A percentile compares a stretch with the other conserved stretches of the same genome.
These are phyloP conservation scores for Scedosporium apiospermum DNA, from an alignment of 2,329 filamentous ascomycete species.

Conservation along the genomic window DNA sequence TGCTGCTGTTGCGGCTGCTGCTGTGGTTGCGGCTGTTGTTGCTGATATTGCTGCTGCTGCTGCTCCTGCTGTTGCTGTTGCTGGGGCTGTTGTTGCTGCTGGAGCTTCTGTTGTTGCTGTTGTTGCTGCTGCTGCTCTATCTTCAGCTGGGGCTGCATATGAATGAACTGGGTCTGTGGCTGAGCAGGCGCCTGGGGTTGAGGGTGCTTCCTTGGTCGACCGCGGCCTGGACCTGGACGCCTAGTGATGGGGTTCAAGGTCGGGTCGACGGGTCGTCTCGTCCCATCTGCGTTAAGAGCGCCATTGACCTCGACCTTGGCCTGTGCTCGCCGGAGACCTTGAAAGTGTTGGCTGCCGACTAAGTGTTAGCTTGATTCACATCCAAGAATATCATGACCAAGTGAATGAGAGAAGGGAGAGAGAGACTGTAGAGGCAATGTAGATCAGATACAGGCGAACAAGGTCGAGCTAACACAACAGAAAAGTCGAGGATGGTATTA, in stretches of 20 bases:
- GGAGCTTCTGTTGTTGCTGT: not conserved
- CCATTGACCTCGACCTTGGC: slow-evolving; percentile 39
- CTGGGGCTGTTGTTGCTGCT: slow-evolving; percentile 6
- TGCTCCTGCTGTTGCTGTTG: slow-evolving; percentile 6
- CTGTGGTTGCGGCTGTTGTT: slow-evolving; percentile 9
- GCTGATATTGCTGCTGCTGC: slow-evolving; percentile 7
- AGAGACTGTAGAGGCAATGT: not conserved
- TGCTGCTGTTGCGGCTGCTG: slow-evolving; percentile 8
- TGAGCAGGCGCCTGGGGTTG: slow-evolving; percentile 5
- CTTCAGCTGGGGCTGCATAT: not conserved
- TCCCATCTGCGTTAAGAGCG: slow-evolving; percentile 17
- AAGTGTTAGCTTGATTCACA: not conserved
- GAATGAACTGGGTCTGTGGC: slow-evolving; percentile 1
- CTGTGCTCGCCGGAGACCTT: slow-evolving; percentile 46
- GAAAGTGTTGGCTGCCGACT: slow-evolving; percentile 46
- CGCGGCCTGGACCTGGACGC: slow-evolving; percentile 47
- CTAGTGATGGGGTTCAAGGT: slow-evolving; percentile 50
- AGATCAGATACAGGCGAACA: not conserved
- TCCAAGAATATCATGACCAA: not conserved
- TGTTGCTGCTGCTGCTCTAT: not conserved
- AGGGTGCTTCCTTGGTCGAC: slow-evolving; percentile 39
- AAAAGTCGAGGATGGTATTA: not conserved
- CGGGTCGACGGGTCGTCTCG: slow-evolving; percentile 35
- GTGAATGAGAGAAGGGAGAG: not conserved
- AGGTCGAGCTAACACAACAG: not conserved